Evolutionary conservation across 495 filamentous ascomycete species (phyloP), one percentile per base, ranked within the genome.

Genomic region (Penicillium alfredii): DNA sequence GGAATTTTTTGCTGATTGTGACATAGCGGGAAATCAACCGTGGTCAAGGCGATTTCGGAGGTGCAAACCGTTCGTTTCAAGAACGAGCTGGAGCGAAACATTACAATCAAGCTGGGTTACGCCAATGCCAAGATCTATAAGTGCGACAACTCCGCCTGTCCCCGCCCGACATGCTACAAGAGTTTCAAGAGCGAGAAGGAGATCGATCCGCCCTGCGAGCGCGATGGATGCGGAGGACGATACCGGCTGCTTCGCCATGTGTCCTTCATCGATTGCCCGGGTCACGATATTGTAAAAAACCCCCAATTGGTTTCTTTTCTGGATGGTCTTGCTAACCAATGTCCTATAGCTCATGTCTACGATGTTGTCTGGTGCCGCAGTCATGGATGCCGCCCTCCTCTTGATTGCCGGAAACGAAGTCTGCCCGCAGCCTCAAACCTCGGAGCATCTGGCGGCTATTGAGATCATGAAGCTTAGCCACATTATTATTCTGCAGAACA

Each of bases 101-200:
- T 98, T 56, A 98, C 92, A 40, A 98, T 98, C 70, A 98, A 98
- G 78, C 78, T 98, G 57, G 92, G 92, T 58, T 98, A 98, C 62
- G 92, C 92, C 57, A 98, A 98, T 63, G 92, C 92, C 44, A 98
- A 98, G 68, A 86, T 98, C 67, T 98, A 98, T 78, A 89, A 96
- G 75, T 98, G 92, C 62, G 86, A 94, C 61, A 95, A 85, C 65
- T 62, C 67, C 30, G 84, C 80, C 41, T 98, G 92, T 64, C 92
- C 92, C 23, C 69, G 93, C 48, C 92, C 92, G 35, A 88, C 84
- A 51, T 97, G 94, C 72, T 98, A 88, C 68, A 80, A 86, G 62
- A 94, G 88, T 65, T 97, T 82, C 69, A 94, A 94, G 76, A 94
- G 88, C 64, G 92, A 96, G 53, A 96, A 97, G 73, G 89, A 95